Percentiles rank a stretch among this genome's conserved stretches.
These are phyloP conservation scores for Suillus weaverae DNA, from an alignment of 768 basidiomycete species.

Conservation along the genomic window DNA sequence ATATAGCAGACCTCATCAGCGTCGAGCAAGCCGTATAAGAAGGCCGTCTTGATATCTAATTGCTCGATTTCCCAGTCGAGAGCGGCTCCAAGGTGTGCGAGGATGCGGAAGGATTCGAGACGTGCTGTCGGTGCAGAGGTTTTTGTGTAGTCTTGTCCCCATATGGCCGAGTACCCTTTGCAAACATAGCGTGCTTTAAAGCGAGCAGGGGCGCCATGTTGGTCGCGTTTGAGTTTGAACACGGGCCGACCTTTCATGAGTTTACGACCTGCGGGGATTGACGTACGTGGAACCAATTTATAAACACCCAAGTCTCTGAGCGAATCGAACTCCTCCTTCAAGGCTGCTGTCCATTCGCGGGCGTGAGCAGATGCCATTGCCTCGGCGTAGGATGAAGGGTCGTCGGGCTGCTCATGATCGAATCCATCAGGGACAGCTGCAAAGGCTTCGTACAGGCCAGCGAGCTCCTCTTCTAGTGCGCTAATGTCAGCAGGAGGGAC, in stretches of 20 bases:
- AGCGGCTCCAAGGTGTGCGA: neutral
- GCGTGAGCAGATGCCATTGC: conserved; percentile 18
- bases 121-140: conserved; percentile 5
- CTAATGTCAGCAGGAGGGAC: too few relatives aligned
- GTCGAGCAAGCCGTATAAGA: conserved; percentile 39
- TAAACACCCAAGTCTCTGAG: neutral
- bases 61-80: conserved; percentile 38
- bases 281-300: neutral
- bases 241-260: conserved; percentile 29
- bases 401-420: conserved; percentile 7
- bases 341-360: conserved; percentile 23
- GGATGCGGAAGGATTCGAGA: conserved; percentile 4
- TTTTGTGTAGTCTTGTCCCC: conserved; percentile 8
- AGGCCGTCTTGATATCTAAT: conserved; percentile 40
- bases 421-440: neutral
- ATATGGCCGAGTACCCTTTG: conserved; percentile 7
- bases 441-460: neutral
- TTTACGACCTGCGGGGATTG: conserved; percentile 20
- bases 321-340: neutral
- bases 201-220: neutral
- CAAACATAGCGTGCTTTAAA: conserved; percentile 5
- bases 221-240: conserved; percentile 27
- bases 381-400: conserved; percentile 18
- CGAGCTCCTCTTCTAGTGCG: neutral
- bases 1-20: conserved; percentile 40